Conservation (phyloP, 805 yeast species). For the Pichia deserticola region DNA sequence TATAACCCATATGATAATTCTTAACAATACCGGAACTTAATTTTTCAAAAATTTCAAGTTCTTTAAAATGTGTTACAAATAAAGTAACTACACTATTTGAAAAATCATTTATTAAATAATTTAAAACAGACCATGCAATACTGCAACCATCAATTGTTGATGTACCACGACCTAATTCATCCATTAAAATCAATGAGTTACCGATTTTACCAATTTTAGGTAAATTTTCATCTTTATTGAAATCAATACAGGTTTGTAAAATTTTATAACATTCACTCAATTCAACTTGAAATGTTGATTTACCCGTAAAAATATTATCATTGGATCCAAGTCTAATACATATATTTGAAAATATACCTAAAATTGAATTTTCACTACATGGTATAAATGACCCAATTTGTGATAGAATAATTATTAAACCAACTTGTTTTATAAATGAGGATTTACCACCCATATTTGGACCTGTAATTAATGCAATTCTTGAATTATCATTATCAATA, state of each 20-base stretch:
- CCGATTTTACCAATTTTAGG: slow-evolving; percentile 18
- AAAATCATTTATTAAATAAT: slow-evolving; percentile 39
- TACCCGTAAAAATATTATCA: slow-evolving; percentile 66
- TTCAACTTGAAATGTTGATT: slow-evolving; percentile 80
- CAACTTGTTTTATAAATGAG: slow-evolving; percentile 67
- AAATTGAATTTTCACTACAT: slow-evolving; percentile 40
- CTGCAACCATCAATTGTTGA: slow-evolving; percentile 71
- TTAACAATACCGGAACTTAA: slow-evolving; percentile 33
- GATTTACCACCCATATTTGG: slow-evolving; percentile 90
- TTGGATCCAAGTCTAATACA: slow-evolving; percentile 70
- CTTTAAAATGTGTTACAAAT: slow-evolving; percentile 82
- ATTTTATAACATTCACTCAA: slow-evolving; percentile 59
- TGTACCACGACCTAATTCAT: slow-evolving; percentile 74
- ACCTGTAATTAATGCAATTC: slow-evolving; percentile 67
- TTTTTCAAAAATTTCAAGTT: slow-evolving; percentile 45
- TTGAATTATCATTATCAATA: slow-evolving; percentile 28
- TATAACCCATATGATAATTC: slow-evolving; percentile 67
- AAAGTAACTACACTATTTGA: slow-evolving; percentile 47
- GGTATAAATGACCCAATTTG: slow-evolving; percentile 77
- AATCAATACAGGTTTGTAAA: slow-evolving; percentile 34
- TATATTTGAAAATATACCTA: slow-evolving; percentile 57
- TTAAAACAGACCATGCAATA: slow-evolving; percentile 66
- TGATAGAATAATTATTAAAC: slow-evolving; percentile 60
- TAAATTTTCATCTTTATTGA: neutral
- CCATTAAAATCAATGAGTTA: slow-evolving; percentile 56